Conservation (phyloP, 1,139 yeast genomes). For the Cylindricascospora bacillispora region DNA sequence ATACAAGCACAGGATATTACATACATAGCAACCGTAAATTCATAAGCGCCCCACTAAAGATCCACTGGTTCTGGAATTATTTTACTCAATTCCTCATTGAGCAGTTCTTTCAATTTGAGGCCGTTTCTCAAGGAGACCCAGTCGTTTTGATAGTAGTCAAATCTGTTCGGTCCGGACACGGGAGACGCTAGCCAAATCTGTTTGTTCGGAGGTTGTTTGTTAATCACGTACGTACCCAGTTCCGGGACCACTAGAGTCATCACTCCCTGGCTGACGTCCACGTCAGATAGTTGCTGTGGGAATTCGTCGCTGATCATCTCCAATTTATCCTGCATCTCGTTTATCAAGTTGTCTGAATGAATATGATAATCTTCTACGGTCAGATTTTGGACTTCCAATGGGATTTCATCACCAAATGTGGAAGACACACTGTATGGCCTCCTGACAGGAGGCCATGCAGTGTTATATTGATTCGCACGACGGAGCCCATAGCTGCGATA, state of each 20-base stretch:
- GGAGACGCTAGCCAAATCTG: conserved; percentile 93
- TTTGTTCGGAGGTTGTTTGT: conserved; percentile 87
- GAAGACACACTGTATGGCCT: conserved; percentile 8
- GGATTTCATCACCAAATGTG: conserved; percentile 42
- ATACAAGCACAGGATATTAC: too few relatives aligned
- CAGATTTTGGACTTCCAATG: conserved; percentile 36
- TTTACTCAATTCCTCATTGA: conserved; percentile 35
- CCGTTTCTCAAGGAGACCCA: conserved; percentile 57
- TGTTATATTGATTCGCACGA: too few relatives aligned
- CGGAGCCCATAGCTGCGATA: too few relatives aligned
- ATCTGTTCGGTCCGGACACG: conserved; percentile 77
- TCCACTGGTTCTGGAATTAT: too few relatives aligned
- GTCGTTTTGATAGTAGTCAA: conserved; percentile 42
- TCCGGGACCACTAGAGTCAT: conserved; percentile 55
- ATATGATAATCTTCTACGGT: conserved; percentile 42
- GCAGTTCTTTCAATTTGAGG: conserved; percentile 33
- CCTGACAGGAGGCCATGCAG: too few relatives aligned
- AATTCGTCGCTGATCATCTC: conserved; percentile 49
- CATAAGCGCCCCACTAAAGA: too few relatives aligned
- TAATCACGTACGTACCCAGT: conserved; percentile 72
- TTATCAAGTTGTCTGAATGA: conserved; percentile 51
- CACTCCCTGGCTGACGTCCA: conserved; percentile 78
- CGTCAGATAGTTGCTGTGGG: conserved; percentile 45
- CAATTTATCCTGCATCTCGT: conserved; percentile 45
- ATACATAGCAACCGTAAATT: too few relatives aligned